Conservation (phyloP, 345 rosid species). For the Salix dunnii region DNA sequence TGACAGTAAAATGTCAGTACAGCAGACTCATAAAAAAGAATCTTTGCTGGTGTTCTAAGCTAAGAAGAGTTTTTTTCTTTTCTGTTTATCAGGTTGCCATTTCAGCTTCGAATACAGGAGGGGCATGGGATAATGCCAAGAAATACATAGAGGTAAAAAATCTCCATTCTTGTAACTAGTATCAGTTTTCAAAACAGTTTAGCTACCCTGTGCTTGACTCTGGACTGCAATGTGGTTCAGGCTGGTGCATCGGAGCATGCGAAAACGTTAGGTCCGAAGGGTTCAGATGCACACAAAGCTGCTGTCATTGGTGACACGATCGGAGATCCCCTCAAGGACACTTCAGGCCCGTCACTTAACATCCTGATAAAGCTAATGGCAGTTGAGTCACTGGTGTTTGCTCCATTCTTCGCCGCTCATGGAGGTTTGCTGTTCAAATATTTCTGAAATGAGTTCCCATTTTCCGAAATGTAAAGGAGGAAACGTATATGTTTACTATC, state of each 20-base stretch:
- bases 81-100: constrained; percentile 47
- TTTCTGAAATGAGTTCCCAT: constrained; percentile 21
- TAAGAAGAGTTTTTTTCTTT: neutral
- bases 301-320: constrained; percentile 72
- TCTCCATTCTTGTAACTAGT: neutral
- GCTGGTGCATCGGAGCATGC: constrained; percentile 66
- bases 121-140: constrained; percentile 74
- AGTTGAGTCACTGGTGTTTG: constrained; percentile 65
- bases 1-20: neutral
- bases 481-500: neutral
- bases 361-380: constrained; percentile 82
- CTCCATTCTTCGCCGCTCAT: constrained; percentile 69
- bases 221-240: constrained; percentile 11
- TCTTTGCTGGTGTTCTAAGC: neutral
- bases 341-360: constrained; percentile 68
- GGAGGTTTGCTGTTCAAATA: constrained; percentile 59
- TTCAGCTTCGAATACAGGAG: constrained; percentile 73
- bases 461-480: neutral
- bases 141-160: constrained; percentile 60
- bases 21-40: neutral
- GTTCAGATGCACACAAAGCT: constrained; percentile 68
- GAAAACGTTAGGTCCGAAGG: constrained; percentile 58
- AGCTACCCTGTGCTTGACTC: neutral
- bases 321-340: constrained; percentile 74
- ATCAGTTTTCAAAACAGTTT: neutral